These are phyloP conservation scores for Hemerocallis citrina DNA, from an alignment of 106 monocot species.

Conservation along the genomic window DNA sequence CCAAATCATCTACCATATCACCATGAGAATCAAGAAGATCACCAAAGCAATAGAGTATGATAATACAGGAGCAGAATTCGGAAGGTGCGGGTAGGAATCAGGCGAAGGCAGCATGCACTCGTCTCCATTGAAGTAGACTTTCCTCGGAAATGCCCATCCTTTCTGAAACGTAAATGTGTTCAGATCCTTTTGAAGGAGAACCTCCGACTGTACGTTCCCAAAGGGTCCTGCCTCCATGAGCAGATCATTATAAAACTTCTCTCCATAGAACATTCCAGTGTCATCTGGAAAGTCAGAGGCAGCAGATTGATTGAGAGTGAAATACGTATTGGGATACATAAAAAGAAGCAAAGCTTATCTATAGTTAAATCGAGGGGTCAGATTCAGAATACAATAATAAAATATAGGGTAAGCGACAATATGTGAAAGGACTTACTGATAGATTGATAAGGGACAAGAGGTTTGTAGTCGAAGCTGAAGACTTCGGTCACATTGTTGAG, in stretches of 20 bases:
- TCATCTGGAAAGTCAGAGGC: constrained; percentile 67
- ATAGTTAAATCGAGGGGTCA: too few species aligned
- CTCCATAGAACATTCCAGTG: constrained; percentile 71
- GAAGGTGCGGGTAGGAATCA: constrained; percentile 56
- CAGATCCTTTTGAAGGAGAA: constrained; percentile 46
- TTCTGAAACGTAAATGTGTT: constrained; percentile 53
- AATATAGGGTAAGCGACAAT: too few species aligned
- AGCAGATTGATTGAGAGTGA: too few species aligned
- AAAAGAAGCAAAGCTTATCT: too few species aligned
- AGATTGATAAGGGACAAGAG: constrained; percentile 43
- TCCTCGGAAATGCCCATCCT: constrained; percentile 70
- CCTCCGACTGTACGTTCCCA: constrained; percentile 72
- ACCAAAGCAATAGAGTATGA: not conserved
- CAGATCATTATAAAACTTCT: constrained; percentile 65
- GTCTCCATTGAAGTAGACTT: constrained; percentile 83
- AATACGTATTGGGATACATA: too few species aligned
- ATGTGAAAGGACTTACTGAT: constrained; percentile 83
- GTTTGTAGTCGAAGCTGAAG: constrained; percentile 75
- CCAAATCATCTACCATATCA: not conserved
- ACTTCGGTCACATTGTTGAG: constrained; percentile 63
- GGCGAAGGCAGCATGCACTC: constrained; percentile 70
- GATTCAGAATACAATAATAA: too few species aligned
- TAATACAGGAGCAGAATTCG: constrained; percentile 29
- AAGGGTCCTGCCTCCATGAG: constrained; percentile 66
- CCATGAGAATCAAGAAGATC: constrained; percentile 5